Percentiles rank a stretch among this genome's conserved stretches.
phyloP scores from a whole-genome alignment of 2,329 filamentous ascomycete genomes.

The Apiospora saccharicola region DNA sequence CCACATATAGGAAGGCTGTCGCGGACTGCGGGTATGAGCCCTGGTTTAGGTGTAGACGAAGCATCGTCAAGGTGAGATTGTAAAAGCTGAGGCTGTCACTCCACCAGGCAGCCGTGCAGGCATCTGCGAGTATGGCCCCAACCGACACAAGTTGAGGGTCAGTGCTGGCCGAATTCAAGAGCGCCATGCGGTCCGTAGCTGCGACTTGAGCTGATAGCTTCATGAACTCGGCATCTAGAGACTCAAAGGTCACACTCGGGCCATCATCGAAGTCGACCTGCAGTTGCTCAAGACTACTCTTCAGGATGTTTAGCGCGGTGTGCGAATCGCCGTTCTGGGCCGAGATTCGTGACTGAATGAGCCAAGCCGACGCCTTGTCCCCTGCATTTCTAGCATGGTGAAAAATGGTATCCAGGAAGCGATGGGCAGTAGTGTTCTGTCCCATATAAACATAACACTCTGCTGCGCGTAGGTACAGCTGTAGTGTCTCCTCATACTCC shows the following conservation, averaged over 20 bases:
- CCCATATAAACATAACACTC: conserved; percentile 85
- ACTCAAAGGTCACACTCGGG: conserved; percentile 67
- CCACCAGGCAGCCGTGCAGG: conserved; percentile 77
- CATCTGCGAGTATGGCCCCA: conserved; percentile 74
- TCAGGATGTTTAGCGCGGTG: conserved; percentile 73
- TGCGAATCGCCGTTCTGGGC: conserved; percentile 76
- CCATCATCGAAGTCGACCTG: conserved; percentile 70
- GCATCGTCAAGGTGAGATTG: conserved; percentile 70
- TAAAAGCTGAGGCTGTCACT: conserved; percentile 76
- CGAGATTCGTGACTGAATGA: conserved; percentile 81
- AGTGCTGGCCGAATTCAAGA: conserved; percentile 52
- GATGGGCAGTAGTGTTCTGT: conserved; percentile 71
- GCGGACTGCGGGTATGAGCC: conserved; percentile 75
- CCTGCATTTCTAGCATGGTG: conserved; percentile 72
- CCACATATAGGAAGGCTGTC: conserved; percentile 72
- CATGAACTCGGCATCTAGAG: conserved; percentile 79
- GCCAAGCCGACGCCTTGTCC: conserved; percentile 85
- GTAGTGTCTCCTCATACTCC: conserved; percentile 85
- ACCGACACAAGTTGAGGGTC: conserved; percentile 67
- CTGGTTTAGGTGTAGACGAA: conserved; percentile 68
- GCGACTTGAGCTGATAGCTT: conserved; percentile 66
- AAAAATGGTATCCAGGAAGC: conserved; percentile 75
- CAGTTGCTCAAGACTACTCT: conserved; percentile 74
- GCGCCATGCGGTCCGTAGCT: conserved; percentile 58
- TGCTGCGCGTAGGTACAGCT: conserved; percentile 78